A percentile compares a stretch with the other conserved stretches of the same genome.
These are phyloP conservation scores for Populus nigra DNA, from an alignment of 345 rosid species.

Conservation along the genomic window DNA sequence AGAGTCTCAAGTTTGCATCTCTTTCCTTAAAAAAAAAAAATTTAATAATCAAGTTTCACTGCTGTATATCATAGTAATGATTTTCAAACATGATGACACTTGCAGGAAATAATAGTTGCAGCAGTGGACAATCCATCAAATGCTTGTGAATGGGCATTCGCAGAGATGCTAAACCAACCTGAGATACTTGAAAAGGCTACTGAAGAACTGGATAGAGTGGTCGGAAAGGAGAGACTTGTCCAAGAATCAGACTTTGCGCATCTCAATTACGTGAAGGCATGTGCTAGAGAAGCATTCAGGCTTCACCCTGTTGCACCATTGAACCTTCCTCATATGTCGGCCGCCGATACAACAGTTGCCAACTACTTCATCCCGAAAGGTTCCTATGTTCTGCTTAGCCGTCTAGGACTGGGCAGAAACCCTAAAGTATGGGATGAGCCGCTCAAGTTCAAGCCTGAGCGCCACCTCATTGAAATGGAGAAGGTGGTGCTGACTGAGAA, in stretches of 20 bases:
- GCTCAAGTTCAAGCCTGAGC: conserved; percentile 41
- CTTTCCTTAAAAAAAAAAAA: conserved; percentile 28
- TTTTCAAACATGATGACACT: neutral
- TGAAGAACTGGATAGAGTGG: conserved; percentile 44
- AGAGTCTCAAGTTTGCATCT: neutral
- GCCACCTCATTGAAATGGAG: conserved; percentile 30
- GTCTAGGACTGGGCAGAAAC: conserved; percentile 45
- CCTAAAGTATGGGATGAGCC: conserved; percentile 51
- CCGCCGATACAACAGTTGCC: conserved; percentile 24
- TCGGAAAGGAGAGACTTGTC: conserved; percentile 48
- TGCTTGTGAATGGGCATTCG: conserved; percentile 53
- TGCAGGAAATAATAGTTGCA: conserved; percentile 52
- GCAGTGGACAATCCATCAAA: conserved; percentile 60
- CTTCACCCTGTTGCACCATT: conserved; percentile 49
- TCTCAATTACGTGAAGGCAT: conserved; percentile 50
- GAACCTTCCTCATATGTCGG: conserved; percentile 45
- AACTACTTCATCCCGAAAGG: conserved; percentile 57
- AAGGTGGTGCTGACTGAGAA: conserved; percentile 30
- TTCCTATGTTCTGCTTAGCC: conserved; percentile 42
- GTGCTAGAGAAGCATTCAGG: conserved; percentile 50
- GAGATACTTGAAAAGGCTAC: conserved; percentile 37
- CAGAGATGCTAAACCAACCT: conserved; percentile 55
- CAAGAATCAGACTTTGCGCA: conserved; percentile 44
- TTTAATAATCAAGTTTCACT: conserved; percentile 42
- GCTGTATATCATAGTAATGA: neutral